Base-by-base conservation (phyloP, 2,329 filamentous ascomycete genomes). In the Colletotrichum zoysiae region DNA sequence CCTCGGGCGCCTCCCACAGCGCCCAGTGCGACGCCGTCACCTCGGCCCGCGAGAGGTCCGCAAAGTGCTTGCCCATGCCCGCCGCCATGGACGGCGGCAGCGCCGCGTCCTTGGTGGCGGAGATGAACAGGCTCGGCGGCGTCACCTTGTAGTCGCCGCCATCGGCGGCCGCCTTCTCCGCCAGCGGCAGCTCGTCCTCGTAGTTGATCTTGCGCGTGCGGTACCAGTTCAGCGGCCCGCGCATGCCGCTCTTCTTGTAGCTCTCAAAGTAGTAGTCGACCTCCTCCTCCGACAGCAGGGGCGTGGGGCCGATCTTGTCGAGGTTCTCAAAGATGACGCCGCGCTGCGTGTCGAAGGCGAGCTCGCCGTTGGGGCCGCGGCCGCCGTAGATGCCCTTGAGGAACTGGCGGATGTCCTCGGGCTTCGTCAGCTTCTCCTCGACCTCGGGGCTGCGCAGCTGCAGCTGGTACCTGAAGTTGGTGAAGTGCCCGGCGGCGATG, bases 211-310 rank as follows among this genome's bases (percentile, higher is more conserved):
- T 84, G 26, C 89, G 85, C 3, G 89, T 92, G 55, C 95, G 90
- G 83, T 99, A 99, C 93, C 94, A 98, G 82, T 95, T 96, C 72
- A 94, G 84, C 20, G 94, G 93, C 0, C 94, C 94, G 74, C 91
- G 89, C 75, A 98, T 81, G 57, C 94, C 94, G 78, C 91, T 88
- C 53, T 88, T 86, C n/a, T 85, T 81, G 81, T 91, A 97, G 82
- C 95, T 86, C 40, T 88, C 82, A 23, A 89, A 89, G 80, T 98
- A 98, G 82, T 90, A 93, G 67, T 95, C 90, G 56, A 95, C 81
- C 81, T 95, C 93, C 78, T 92, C 90, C 46, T 88, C 85, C 71
- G 84, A 87, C 74, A 97, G 75, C 51, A 97, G 79, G 68, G 84
- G 86, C 57, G 88, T 87, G 48, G 82, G 85, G 9, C 84, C 83